These are phyloP conservation scores for Calonectria ilicicola DNA, from an alignment of 2,329 filamentous ascomycete species.

Conservation along the genomic window DNA sequence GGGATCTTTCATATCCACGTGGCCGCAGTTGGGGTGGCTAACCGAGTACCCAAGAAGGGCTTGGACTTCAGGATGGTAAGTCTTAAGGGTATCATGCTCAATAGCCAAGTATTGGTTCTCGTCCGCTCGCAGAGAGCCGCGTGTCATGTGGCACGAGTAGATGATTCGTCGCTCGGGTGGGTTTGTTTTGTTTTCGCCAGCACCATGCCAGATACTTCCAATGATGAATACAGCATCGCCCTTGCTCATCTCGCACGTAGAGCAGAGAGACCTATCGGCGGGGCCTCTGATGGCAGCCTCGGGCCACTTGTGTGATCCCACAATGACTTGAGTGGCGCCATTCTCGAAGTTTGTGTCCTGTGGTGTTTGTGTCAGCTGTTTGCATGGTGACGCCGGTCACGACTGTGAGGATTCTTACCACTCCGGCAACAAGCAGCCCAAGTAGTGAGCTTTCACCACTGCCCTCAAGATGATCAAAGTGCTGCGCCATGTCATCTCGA, in stretches of 20 bases:
- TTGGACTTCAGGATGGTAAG: constrained; percentile 14
- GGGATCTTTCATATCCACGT: constrained; percentile 13
- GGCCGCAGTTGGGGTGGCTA: constrained; percentile 3
- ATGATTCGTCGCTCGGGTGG: constrained; percentile 1
- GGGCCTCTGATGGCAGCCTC: constrained; percentile 16
- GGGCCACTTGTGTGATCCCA: constrained; percentile 11
- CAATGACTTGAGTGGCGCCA: constrained; percentile 16
- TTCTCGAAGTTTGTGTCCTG: constrained; percentile 11
- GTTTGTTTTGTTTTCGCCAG: constrained; percentile 2
- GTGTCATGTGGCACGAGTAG: constrained; percentile 12
- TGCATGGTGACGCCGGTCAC: too few relatives aligned
- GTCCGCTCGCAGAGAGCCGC: neutral
- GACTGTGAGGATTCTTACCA: neutral
- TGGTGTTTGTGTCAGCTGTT: too few relatives aligned
- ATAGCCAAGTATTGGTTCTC: constrained; percentile 17
- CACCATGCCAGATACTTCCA: constrained; percentile 17
- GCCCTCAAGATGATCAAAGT: constrained; percentile 15
- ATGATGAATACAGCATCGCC: constrained; percentile 15
- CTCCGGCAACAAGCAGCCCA: constrained; percentile 10
- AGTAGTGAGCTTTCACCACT: constrained; percentile 17
- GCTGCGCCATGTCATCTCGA: constrained; percentile 16
- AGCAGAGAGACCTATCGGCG: constrained; percentile 1
- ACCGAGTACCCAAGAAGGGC: constrained; percentile 13
- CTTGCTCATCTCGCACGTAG: constrained; percentile 2
- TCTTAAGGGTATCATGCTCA: neutral